Conservation (phyloP, 2,329 filamentous ascomycete species). For the Fusarium sp. region DNA sequence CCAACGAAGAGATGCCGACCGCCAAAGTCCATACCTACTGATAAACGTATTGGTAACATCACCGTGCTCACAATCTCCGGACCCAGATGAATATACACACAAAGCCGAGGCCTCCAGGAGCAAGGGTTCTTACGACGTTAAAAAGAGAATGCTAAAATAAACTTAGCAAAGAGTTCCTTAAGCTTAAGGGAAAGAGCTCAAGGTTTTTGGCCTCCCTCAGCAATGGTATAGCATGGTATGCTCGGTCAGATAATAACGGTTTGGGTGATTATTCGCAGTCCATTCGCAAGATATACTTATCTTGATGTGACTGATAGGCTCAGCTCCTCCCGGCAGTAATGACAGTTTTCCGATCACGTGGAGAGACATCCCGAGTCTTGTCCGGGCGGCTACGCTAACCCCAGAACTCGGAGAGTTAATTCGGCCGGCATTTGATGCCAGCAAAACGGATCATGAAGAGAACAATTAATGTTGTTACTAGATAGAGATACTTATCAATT, state of each 20-base stretch:
- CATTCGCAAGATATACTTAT: not conserved
- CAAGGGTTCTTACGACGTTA: accelerated
- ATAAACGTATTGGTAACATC: not conserved
- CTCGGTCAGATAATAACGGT: too few species aligned
- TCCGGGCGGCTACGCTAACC: not conserved
- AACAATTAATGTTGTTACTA: too few species aligned
- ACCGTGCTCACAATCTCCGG: not conserved
- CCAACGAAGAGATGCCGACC: not conserved
- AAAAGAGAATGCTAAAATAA: too few species aligned
- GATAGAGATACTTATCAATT: too few species aligned
- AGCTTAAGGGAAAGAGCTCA: too few species aligned
- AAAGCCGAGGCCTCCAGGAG: accelerated
- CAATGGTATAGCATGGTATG: too few species aligned
- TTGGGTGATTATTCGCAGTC: too few species aligned
- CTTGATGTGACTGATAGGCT: not conserved
- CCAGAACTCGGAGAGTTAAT: not conserved
- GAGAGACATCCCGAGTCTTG: not conserved
- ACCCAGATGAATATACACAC: accelerated
- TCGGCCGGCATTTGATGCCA: not conserved
- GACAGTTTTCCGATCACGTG: constrained; percentile 24
- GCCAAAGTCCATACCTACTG: accelerated
- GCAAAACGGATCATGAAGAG: too few species aligned
- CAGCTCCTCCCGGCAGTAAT: not conserved
- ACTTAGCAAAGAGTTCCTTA: too few species aligned
- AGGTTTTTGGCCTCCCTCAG: too few species aligned